phyloP scores from a whole-genome alignment of 768 basidiomycete species.

The Cystobasidium onofrii region DNA sequence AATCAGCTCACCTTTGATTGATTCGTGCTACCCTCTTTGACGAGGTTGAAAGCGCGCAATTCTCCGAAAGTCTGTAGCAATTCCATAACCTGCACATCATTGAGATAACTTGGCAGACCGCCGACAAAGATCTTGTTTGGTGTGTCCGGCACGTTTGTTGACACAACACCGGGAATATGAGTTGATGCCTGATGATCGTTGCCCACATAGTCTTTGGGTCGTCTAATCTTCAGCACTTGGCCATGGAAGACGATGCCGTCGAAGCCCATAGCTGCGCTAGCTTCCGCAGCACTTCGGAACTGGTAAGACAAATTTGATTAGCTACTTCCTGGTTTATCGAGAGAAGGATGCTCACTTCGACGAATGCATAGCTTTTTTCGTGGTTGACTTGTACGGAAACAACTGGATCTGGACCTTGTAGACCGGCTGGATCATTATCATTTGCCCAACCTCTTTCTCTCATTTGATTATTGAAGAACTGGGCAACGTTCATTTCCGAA shows the following conservation, averaged over 20 bases:
- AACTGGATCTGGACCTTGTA: slow-evolving; percentile 67
- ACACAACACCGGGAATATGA: slow-evolving; percentile 90
- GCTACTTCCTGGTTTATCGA: background rate
- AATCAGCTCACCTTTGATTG: slow-evolving; percentile 63
- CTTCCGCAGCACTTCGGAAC: slow-evolving; percentile 97
- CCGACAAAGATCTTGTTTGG: slow-evolving; percentile 98
- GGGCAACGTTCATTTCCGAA: slow-evolving; percentile 80
- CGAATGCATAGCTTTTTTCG: slow-evolving; percentile 97
- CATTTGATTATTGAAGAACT: slow-evolving; percentile 97
- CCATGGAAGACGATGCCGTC: slow-evolving; percentile 95
- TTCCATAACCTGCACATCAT: slow-evolving; percentile 98
- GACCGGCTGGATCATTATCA: slow-evolving; percentile 51
- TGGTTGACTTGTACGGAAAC: slow-evolving; percentile 92
- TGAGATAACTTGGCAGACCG: slow-evolving; percentile 86
- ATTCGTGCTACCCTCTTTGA: slow-evolving; percentile 83
- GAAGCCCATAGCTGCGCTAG: slow-evolving; percentile 91
- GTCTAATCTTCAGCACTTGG: slow-evolving; percentile 89
- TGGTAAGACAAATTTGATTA: slow-evolving; percentile 45
- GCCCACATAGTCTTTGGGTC: slow-evolving; percentile 94
- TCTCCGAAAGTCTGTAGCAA: slow-evolving; percentile 94
- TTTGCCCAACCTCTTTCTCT: slow-evolving; percentile 53
- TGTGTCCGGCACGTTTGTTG: slow-evolving; percentile 91
- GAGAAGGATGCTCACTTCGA: slow-evolving; percentile 60
- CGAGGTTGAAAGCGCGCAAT: slow-evolving; percentile 93
- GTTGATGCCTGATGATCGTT: slow-evolving; percentile 57